phyloP scores from a whole-genome alignment of 2,329 filamentous ascomycete genomes.

The Lachnellula cervina region DNA sequence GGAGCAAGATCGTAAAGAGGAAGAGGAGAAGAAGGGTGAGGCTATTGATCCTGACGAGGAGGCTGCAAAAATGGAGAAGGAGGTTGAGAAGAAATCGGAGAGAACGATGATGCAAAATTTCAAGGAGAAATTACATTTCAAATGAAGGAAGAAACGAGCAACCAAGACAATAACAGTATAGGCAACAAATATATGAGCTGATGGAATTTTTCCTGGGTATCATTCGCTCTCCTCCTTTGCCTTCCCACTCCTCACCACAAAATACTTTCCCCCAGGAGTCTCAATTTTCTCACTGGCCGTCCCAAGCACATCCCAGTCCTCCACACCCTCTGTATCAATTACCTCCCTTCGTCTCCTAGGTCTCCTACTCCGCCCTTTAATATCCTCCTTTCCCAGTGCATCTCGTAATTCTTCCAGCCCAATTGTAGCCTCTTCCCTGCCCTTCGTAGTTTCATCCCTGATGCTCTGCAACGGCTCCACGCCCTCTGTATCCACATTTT shows the following conservation, averaged over 20 bases:
- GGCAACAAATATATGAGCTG: background rate
- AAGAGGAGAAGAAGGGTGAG: conserved; percentile 25
- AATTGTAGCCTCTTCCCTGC: conserved; percentile 52
- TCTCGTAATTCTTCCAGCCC: conserved; percentile 45
- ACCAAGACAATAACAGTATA: background rate
- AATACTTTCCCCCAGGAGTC: conserved; percentile 29
- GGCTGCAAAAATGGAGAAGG: conserved; percentile 30
- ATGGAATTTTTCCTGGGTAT: background rate
- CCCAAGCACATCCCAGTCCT: conserved; percentile 30
- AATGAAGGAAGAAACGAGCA: conserved; percentile 1
- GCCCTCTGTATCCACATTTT: conserved; percentile 67
- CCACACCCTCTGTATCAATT: conserved; percentile 16
- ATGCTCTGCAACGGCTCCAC: conserved; percentile 73
- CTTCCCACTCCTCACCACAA: conserved; percentile 33
- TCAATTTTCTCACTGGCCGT: conserved; percentile 29
- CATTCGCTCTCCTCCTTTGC: conserved; percentile 1
- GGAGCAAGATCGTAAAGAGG: conserved; percentile 37
- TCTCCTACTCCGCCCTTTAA: conserved; percentile 43
- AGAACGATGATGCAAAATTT: conserved; percentile 24
- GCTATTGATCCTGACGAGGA: conserved; percentile 28
- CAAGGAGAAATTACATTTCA: conserved; percentile 21
- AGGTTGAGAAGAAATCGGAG: conserved; percentile 23
- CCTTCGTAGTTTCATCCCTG: conserved; percentile 67
- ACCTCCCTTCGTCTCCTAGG: conserved; percentile 24
- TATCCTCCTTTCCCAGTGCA: conserved; percentile 55